phyloP scores from a whole-genome alignment of 345 rosid species.

The Heritiera fomes region DNA sequence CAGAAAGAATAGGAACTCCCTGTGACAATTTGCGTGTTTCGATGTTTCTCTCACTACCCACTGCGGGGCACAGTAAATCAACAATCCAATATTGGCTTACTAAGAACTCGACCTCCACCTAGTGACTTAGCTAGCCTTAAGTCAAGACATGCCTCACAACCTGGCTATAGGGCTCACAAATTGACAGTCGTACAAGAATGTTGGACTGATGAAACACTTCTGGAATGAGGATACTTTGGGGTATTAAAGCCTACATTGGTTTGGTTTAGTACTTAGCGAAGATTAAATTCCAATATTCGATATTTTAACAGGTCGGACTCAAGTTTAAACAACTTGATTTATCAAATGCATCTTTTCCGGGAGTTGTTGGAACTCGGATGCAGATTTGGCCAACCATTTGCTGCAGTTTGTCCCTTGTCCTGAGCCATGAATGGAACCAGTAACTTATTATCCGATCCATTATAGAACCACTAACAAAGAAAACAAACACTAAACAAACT shows the following conservation, averaged over 20 bases:
- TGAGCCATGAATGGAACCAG: constrained; percentile 20
- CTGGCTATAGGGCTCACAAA: constrained; percentile 13
- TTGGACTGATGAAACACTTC: too few species aligned
- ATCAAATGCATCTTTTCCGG: constrained; percentile 16
- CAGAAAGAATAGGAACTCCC: constrained; percentile 28
- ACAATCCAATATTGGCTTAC: not conserved
- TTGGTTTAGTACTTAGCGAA: too few species aligned
- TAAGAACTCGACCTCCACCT: too few species aligned
- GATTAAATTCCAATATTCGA: too few species aligned
- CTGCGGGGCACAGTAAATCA: constrained; percentile 15
- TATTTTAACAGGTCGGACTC: too few species aligned
- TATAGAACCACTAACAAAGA: not conserved
- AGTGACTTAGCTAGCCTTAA: not conserved
- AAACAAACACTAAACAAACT: not conserved
- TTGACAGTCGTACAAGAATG: not conserved
- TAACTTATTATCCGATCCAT: not conserved
- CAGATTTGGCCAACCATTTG: constrained; percentile 43
- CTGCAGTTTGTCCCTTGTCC: constrained; percentile 25
- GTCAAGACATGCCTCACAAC: constrained; percentile 2
- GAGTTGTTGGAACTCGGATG: constrained; percentile 43
- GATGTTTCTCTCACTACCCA: constrained; percentile 21
- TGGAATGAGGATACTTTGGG: too few species aligned
- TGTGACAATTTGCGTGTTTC: constrained; percentile 28
- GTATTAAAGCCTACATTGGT: too few species aligned
- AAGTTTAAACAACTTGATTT: too few species aligned